Percentiles rank a stretch among this genome's conserved stretches.
phyloP scores from a whole-genome alignment of 257 asterid species.

The Petrea volubilis region DNA sequence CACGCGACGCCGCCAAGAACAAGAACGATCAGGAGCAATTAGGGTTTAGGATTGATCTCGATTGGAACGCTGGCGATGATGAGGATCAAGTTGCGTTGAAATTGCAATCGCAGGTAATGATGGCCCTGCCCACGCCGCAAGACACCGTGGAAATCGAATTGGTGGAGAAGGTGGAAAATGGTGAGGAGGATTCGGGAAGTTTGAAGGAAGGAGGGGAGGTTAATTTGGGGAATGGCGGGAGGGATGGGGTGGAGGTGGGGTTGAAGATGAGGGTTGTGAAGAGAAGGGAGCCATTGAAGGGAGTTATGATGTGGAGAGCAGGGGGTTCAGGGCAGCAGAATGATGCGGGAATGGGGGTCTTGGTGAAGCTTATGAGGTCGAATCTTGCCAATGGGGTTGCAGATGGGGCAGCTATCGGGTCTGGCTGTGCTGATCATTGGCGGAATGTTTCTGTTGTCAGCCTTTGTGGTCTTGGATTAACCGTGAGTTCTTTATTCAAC shows the following conservation, averaged over 20 bases:
- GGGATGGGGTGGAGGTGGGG: conserved; percentile 35
- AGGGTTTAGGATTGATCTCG: conserved; percentile 78
- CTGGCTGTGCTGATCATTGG: conserved; percentile 79
- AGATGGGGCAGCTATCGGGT: conserved; percentile 40
- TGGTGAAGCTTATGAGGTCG: conserved; percentile 79
- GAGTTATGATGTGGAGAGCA: conserved; percentile 68
- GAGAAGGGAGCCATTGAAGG: conserved; percentile 81
- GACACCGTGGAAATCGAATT: conserved; percentile 77
- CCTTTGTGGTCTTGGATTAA: conserved; percentile 77
- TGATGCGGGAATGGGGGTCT: conserved; percentile 88
- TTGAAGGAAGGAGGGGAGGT: conserved; percentile 19
- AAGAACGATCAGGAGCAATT: conserved; percentile 37
- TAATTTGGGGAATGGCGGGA: conserved; percentile 30
- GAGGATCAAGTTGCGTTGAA: conserved; percentile 92
- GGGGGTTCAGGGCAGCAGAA: conserved; percentile 89
- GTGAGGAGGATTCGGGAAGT: neutral
- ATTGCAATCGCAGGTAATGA: conserved; percentile 95
- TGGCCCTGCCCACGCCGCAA: conserved; percentile 90
- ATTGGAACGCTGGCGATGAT: conserved; percentile 87
- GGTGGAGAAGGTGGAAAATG: conserved; percentile 34
- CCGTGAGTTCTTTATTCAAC: conserved; percentile 45
- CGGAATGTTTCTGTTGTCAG: conserved; percentile 71
- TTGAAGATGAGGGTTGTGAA: conserved; percentile 82
- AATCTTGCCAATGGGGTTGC: conserved; percentile 62
- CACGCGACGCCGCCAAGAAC: conserved; percentile 31